A percentile compares a stretch with the other conserved stretches of the same genome.
Conservation (phyloP, 768 basidiomycete species). For the Podaxis sp. region DNA sequence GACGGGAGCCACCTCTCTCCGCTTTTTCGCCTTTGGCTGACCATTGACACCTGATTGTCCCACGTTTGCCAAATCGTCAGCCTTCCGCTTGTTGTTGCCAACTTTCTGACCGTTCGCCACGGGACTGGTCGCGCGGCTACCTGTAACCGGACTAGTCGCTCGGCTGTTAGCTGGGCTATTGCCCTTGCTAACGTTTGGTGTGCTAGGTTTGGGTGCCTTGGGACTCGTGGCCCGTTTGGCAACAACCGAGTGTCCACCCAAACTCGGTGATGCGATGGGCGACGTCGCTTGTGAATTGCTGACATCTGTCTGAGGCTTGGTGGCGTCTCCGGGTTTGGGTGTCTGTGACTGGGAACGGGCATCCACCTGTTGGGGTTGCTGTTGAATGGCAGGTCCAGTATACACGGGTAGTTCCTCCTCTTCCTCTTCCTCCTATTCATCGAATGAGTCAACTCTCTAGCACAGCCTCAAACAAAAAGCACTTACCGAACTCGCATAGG, state of each 20-base stretch:
- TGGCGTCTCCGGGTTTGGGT: slow-evolving; percentile 33
- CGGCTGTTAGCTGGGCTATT: slow-evolving; percentile 47
- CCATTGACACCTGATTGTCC: slow-evolving; percentile 18
- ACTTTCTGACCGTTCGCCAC: slow-evolving; percentile 28
- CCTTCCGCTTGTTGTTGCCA: slow-evolving; percentile 42
- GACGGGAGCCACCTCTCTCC: slow-evolving; percentile 28
- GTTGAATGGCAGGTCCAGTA: slow-evolving; percentile 44
- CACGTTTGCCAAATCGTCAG: slow-evolving; percentile 32
- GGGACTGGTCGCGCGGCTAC: slow-evolving; percentile 45
- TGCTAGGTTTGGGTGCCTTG: slow-evolving; percentile 7
- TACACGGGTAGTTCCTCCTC: slow-evolving; percentile 54
- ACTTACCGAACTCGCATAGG: slow-evolving; percentile 76
- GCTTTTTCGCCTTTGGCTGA: slow-evolving; percentile 46
- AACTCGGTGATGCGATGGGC: slow-evolving; percentile 48
- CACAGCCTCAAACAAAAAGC: neutral
- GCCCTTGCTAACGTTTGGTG: slow-evolving; percentile 53
- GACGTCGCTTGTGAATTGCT: slow-evolving; percentile 57
- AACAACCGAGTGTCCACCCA: slow-evolving; percentile 76
- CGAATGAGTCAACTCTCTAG: slow-evolving; percentile 9
- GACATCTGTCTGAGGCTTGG: slow-evolving; percentile 28
- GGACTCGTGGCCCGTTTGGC: slow-evolving; percentile 87
- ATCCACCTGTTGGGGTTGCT: slow-evolving; percentile 45
- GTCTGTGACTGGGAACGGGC: slow-evolving; percentile 42
- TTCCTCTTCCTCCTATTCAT: slow-evolving; percentile 62
- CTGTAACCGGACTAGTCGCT: slow-evolving; percentile 46